Percentiles rank a stretch among this genome's conserved stretches.
Conservation (phyloP, 176 grass and related monocot genomes). For the Musa schizocarpa region DNA sequence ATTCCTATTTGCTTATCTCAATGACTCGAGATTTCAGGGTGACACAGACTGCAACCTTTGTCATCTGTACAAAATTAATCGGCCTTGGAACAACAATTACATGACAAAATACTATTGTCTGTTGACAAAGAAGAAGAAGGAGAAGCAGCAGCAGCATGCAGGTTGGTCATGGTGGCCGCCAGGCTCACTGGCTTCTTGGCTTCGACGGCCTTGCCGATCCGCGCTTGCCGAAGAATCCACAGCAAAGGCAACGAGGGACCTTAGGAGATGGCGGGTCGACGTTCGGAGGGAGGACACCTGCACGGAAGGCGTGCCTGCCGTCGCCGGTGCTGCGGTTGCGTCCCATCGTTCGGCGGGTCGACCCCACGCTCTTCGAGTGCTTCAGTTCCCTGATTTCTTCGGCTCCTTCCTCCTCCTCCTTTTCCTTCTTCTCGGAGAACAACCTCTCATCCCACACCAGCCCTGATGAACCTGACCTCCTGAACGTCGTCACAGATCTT, state of each 20-base stretch:
- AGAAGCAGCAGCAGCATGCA: too few relatives aligned
- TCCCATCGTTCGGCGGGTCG: background rate
- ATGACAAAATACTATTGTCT: too few relatives aligned
- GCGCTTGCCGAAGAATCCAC: background rate
- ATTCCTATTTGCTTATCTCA: too few relatives aligned
- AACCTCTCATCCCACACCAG: conserved; percentile 3
- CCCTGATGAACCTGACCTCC: background rate
- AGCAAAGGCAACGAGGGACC: background rate
- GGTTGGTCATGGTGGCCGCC: background rate
- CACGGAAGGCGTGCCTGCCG: background rate
- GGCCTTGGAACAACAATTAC: too few relatives aligned
- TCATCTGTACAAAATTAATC: too few relatives aligned
- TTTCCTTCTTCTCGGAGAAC: background rate
- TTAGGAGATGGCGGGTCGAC: background rate
- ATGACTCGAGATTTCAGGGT: too few relatives aligned
- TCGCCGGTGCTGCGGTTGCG: background rate
- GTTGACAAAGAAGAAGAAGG: too few relatives aligned
- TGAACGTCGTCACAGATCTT: conserved; percentile 1
- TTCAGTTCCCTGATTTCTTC: background rate
- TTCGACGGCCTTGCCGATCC: background rate
- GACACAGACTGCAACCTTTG: too few relatives aligned
- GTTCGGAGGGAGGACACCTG: background rate
- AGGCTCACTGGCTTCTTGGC: background rate
- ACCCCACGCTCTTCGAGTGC: background rate
- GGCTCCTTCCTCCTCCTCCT: background rate